A percentile compares a stretch with the other conserved stretches of the same genome.
Evolutionary conservation across 768 basidiomycete species (phyloP).

Genomic region (Hericium coralloides): DNA sequence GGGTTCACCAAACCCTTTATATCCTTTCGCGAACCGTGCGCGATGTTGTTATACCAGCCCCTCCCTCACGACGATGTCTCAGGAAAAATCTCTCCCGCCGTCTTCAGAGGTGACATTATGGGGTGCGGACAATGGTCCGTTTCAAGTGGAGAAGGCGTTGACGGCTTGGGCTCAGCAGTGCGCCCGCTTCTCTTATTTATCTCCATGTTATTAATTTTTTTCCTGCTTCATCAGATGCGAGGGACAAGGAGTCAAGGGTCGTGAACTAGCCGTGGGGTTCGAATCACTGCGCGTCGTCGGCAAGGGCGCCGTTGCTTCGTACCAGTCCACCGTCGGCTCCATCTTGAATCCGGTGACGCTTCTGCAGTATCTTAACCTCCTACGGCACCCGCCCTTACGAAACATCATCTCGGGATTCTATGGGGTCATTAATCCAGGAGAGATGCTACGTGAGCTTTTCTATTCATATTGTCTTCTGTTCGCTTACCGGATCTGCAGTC

Average conservation of each 20-base stretch:
- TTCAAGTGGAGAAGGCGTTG: conserved; percentile 24
- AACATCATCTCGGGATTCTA: conserved; percentile 45
- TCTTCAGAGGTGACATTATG: too few species aligned
- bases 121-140: conserved; percentile 4
- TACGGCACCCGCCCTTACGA: conserved; percentile 53
- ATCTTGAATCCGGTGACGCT: conserved; percentile 44
- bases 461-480: background rate
- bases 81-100: too few species aligned
- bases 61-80: too few species aligned
- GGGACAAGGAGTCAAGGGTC: conserved; percentile 39
- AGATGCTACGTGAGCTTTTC: conserved; percentile 54
- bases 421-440: conserved; percentile 50
- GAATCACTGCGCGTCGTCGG: conserved; percentile 51
- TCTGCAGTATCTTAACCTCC: conserved; percentile 31
- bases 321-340: conserved; percentile 55
- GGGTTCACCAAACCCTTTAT: too few species aligned
- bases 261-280: conserved; percentile 56
- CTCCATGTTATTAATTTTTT: background rate
- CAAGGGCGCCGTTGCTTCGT: conserved; percentile 42
- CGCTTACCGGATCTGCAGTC: conserved; percentile 31
- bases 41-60: too few species aligned
- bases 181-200: background rate
- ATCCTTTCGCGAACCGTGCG: too few species aligned
- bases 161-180: conserved; percentile 18
- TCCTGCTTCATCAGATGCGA: background rate